phyloP scores from a whole-genome alignment of 345 rosid species.

The Pelargonium nanum region DNA sequence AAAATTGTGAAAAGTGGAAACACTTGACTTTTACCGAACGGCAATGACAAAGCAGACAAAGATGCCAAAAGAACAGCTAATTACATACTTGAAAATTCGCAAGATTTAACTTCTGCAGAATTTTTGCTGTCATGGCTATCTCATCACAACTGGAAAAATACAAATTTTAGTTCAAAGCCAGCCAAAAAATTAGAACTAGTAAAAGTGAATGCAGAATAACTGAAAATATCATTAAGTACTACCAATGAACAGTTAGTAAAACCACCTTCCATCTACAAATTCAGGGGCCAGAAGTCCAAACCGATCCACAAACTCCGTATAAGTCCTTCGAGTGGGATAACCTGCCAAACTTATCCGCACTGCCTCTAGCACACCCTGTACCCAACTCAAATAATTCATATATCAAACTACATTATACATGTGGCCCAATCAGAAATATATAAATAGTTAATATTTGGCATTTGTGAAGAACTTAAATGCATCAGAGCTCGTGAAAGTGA shows the following conservation, averaged over 20 bases:
- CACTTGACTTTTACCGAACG: constrained; percentile 4
- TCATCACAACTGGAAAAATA: constrained; percentile 55
- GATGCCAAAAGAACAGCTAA: not conserved
- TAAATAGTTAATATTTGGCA: not conserved
- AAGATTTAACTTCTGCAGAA: constrained; percentile 58
- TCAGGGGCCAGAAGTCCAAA: constrained; percentile 76
- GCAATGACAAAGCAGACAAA: constrained; percentile 1
- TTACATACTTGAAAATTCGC: constrained; percentile 76
- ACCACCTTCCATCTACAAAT: constrained; percentile 65
- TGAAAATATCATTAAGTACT: constrained; percentile 10
- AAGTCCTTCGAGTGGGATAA: constrained; percentile 84
- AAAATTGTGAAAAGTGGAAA: constrained; percentile 9
- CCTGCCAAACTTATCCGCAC: constrained; percentile 97
- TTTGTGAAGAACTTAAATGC: not conserved
- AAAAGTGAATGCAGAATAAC: not conserved
- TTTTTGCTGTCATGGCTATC: constrained; percentile 59
- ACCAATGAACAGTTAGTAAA: constrained; percentile 6
- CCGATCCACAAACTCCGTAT: constrained; percentile 86
- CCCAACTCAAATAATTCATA: constrained; percentile 11
- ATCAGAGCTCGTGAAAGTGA: not conserved
- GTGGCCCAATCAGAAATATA: not conserved
- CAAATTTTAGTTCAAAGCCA: not conserved
- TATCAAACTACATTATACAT: constrained; percentile 7
- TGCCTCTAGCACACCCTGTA: constrained; percentile 95
- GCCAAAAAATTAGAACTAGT: not conserved